Evolutionary conservation across 345 rosid genomes (phyloP).

Genomic region (Mercurialis annua): DNA sequence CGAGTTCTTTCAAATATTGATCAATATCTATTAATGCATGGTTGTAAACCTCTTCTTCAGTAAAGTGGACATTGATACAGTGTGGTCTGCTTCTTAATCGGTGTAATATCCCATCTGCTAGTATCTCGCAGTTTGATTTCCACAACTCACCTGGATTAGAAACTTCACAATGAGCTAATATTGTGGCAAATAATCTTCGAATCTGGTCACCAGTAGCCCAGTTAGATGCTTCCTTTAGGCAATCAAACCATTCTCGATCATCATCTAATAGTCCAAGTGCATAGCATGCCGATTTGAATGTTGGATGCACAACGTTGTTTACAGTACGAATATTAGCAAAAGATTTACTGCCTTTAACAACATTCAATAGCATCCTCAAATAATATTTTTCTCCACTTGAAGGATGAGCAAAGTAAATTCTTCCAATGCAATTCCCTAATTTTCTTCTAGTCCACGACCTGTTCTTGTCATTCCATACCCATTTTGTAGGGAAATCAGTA

Average conservation of each 20-base stretch:
- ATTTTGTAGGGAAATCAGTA: conserved; percentile 7
- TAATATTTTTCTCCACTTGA: not conserved
- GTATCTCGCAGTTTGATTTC: no score
- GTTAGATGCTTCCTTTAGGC: not conserved
- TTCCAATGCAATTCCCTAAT: not conserved
- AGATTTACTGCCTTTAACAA: not conserved
- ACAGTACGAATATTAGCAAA: conserved; percentile 14
- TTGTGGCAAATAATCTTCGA: not conserved
- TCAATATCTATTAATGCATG: no score
- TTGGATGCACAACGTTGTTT: not conserved
- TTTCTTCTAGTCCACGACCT: not conserved
- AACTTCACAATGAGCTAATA: not conserved
- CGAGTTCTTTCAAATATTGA: no score
- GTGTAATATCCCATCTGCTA: no score
- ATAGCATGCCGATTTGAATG: conserved; percentile 11
- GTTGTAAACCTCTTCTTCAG: no score
- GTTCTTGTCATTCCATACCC: not conserved
- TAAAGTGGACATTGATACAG: no score
- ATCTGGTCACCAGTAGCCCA: not conserved
- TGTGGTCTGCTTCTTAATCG: no score
- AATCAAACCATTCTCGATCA: conserved; percentile 15
- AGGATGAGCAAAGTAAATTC: conserved; percentile 4
- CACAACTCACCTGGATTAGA: not conserved
- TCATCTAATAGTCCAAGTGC: conserved; percentile 13
- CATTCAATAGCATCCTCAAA: conserved; percentile 1